Conservation (phyloP, 352 stramenopile genomes). For the Globisporangium apiculatum region DNA sequence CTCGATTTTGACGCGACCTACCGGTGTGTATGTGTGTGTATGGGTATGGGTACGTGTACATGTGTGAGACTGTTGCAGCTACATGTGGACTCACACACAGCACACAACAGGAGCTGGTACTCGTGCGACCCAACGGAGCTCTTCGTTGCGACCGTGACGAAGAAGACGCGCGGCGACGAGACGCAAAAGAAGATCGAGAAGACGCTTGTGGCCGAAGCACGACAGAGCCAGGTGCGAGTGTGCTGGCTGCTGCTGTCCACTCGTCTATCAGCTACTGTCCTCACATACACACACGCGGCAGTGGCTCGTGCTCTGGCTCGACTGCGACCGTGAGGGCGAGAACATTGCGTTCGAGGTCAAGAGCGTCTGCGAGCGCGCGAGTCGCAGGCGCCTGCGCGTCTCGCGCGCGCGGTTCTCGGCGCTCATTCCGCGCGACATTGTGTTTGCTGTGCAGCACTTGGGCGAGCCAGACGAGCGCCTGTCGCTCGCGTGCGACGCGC, state of each 20-base stretch:
- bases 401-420: conserved; percentile 91
- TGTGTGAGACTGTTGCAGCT: not conserved
- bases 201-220: conserved; percentile 87
- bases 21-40: conserved; percentile 23
- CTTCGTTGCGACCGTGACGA: conserved; percentile 88
- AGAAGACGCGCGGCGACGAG: conserved; percentile 74
- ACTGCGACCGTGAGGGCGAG: conserved; percentile 99
- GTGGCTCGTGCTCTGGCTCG: conserved; percentile 96
- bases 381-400: conserved; percentile 68
- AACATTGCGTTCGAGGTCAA: conserved; percentile 98
- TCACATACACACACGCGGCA: conserved; percentile 17
- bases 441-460: conserved; percentile 82
- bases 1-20: conserved; percentile 90
- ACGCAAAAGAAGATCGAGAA: conserved; percentile 87
- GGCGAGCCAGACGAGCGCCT: conserved; percentile 72
- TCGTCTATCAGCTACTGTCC: too few species aligned
- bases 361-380: conserved; percentile 63
- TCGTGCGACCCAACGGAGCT: conserved; percentile 92
- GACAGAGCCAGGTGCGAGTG: conserved; percentile 73
- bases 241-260: not conserved
- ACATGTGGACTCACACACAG: not conserved
- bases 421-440: conserved; percentile 89
- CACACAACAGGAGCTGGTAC: conserved; percentile 84
- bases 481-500: conserved; percentile 82
- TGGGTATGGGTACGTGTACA: conserved; percentile 31